These are phyloP conservation scores for Hypoxylon lienhwacheense DNA, from an alignment of 495 filamentous ascomycete genomes.

Conservation along the genomic window DNA sequence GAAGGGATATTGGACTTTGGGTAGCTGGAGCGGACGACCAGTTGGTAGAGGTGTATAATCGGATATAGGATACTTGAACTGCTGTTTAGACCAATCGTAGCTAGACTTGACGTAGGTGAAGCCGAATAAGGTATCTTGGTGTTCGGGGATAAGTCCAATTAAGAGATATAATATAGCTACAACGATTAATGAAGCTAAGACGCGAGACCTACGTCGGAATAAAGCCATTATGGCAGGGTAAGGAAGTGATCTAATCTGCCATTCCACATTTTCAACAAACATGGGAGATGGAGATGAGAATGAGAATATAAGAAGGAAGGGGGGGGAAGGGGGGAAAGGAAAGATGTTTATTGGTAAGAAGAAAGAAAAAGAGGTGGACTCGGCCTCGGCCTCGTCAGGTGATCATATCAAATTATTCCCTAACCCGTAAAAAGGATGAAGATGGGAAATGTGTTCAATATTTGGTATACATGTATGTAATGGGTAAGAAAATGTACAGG, in stretches of 20 bases:
- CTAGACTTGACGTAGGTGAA: slow-evolving; percentile 41
- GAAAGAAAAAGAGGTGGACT: too few species aligned
- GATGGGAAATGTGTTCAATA: too few species aligned
- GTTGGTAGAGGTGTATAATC: slow-evolving; percentile 41
- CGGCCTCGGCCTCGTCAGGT: too few species aligned
- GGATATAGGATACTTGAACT: slow-evolving; percentile 40
- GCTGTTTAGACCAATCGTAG: slow-evolving; percentile 49
- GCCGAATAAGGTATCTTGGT: slow-evolving; percentile 35
- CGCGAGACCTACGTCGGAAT: slow-evolving; percentile 36
- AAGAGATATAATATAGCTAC: slow-evolving; percentile 34
- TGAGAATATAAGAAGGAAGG: slow-evolving; percentile 27
- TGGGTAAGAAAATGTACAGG: too few species aligned
- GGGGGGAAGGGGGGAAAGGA: too few species aligned
- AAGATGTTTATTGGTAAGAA: too few species aligned
- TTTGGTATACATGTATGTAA: too few species aligned
- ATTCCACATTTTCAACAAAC: slow-evolving; percentile 39
- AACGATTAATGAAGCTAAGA: slow-evolving; percentile 20
- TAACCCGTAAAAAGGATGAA: too few species aligned
- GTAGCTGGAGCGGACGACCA: slow-evolving; percentile 40
- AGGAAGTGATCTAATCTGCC: slow-evolving; percentile 32
- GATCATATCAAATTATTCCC: too few species aligned
- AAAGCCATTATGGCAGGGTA: slow-evolving; percentile 30
- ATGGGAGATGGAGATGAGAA: slow-evolving; percentile 24
- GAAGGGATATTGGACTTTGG: slow-evolving; percentile 47
- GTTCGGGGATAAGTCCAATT: slow-evolving; percentile 36